Base-by-base conservation (phyloP, 2,329 filamentous ascomycete species). In the Exophiala viscosa region DNA sequence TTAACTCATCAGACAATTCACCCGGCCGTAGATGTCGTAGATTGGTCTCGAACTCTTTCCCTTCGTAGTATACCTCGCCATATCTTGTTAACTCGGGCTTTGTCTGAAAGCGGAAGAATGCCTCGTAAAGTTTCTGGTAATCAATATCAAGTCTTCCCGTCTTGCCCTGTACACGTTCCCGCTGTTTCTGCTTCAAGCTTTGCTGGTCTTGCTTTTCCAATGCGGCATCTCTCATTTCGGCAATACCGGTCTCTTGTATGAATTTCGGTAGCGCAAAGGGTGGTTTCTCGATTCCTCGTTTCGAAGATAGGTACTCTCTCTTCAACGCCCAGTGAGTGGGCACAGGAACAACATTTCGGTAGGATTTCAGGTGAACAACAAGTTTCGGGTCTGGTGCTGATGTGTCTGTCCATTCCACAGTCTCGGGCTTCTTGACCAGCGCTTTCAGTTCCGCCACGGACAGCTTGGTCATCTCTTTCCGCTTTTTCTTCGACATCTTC, bases 1-100 rank as follows among this genome's bases (percentile, higher is more conserved):
- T 92, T 36, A 96, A 79, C 62, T 89, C 85, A 50, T 97, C 90
- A 62, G 86, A 93, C 44, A 97, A 72, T 63, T 97, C 91, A 33
- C 93, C 93, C 1, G 93, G 89, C 59, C 90, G 85, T 54, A 96
- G 82, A 72, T 96, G 88, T 63, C 88, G 86, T 59, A 95, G 81
- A 68, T 97, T 95, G 1, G 93, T 96, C 72, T 99, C 93, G 66
- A 89, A 93, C 69, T 99, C 93, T 70, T 99, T 99, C 67, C 93
- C 93, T 72, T 99, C 93, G 69, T 97, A 97, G 71, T 99, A 99
- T n/a, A 99, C 91, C 70, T 99, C 93, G 36, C 93, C 93, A 64
- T 96, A 99, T 39, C 91, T 83, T 31, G 93, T 97, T 58, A 99
- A 75, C 62, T 90, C 85, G 0, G 93, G 93, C 72, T 99, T 99